These are phyloP conservation scores for Ustilago crameri DNA, from an alignment of 1,284 basidiomycete species.

Conservation along the genomic window DNA sequence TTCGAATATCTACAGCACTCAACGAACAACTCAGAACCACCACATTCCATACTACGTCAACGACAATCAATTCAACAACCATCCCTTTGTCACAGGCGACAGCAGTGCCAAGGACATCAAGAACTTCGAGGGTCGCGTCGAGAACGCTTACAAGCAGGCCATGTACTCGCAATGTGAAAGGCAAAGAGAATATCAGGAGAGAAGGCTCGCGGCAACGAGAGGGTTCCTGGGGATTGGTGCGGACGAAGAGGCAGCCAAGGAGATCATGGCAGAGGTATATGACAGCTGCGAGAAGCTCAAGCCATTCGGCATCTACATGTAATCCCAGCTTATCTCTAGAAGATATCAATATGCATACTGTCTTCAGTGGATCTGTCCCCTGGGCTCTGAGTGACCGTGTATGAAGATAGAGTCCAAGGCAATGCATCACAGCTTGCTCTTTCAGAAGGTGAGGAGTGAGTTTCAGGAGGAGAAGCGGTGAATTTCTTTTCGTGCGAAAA, in stretches of 20 bases:
- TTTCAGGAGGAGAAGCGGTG: constrained; percentile 3
- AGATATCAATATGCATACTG: too few relatives aligned
- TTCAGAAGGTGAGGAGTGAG: too few relatives aligned
- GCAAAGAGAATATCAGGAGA: constrained; percentile 50
- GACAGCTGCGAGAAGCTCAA: constrained; percentile 63
- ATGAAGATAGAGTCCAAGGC: too few relatives aligned
- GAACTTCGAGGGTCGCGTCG: constrained; percentile 55
- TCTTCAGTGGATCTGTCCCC: too few relatives aligned
- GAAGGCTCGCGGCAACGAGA: constrained; percentile 42
- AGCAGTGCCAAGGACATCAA: constrained; percentile 30
- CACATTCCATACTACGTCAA: constrained; percentile 89
- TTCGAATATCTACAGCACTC: constrained; percentile 54
- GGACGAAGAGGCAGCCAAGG: constrained; percentile 53
- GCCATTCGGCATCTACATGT: constrained; percentile 55
- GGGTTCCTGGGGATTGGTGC: constrained; percentile 61
- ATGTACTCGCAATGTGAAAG: constrained; percentile 53
- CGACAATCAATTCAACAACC: constrained; percentile 78
- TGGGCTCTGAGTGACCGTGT: too few relatives aligned
- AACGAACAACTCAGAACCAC: constrained; percentile 73
- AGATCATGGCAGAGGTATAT: constrained; percentile 58
- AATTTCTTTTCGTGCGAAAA: constrained; percentile 25
- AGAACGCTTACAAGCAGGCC: constrained; percentile 52
- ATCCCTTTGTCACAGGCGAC: constrained; percentile 72
- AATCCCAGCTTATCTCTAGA: neutral
- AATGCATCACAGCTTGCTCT: too few relatives aligned